Conservation (phyloP, 2,329 filamentous ascomycete species). For the Aspergillus sp. region DNA sequence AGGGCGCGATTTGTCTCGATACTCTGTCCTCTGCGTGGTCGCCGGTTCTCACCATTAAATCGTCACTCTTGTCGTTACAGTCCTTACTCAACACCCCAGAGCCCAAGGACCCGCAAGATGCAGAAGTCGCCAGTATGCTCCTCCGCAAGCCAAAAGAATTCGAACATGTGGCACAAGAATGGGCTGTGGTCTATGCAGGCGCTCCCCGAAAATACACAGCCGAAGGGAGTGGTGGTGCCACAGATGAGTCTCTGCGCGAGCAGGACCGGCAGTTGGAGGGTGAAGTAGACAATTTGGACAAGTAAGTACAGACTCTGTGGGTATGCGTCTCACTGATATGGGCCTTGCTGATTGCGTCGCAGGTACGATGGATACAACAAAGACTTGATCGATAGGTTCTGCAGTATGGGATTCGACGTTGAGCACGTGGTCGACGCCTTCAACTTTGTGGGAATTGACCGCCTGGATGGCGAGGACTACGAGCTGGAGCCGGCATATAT, state of each 20-base stretch:
- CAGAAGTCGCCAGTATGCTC: slow-evolving; percentile 87
- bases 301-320: slow-evolving; percentile 30
- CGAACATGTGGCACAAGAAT: slow-evolving; percentile 73
- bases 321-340: not conserved
- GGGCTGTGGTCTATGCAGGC: slow-evolving; percentile 75
- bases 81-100: slow-evolving; percentile 89
- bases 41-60: slow-evolving; percentile 92
- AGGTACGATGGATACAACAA: slow-evolving; percentile 86
- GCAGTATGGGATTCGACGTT: slow-evolving; percentile 83
- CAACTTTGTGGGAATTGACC: slow-evolving; percentile 69
- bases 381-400: slow-evolving; percentile 72
- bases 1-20: slow-evolving; percentile 96
- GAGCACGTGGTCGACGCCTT: slow-evolving; percentile 82
- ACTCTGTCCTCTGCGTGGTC: slow-evolving; percentile 87
- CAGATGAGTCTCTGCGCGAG: slow-evolving; percentile 46
- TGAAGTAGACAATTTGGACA: slow-evolving; percentile 49
- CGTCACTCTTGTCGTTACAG: slow-evolving; percentile 83
- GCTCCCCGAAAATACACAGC: slow-evolving; percentile 55
- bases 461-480: slow-evolving; percentile 69
- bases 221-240: slow-evolving; percentile 46
- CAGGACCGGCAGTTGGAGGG: slow-evolving; percentile 47
- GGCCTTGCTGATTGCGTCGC: slow-evolving; percentile 18
- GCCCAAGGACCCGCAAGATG: slow-evolving; percentile 93
- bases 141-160: slow-evolving; percentile 71
- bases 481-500: slow-evolving; percentile 83